phyloP scores from a whole-genome alignment of 495 filamentous ascomycete species.

The Ramalina peruviana region DNA sequence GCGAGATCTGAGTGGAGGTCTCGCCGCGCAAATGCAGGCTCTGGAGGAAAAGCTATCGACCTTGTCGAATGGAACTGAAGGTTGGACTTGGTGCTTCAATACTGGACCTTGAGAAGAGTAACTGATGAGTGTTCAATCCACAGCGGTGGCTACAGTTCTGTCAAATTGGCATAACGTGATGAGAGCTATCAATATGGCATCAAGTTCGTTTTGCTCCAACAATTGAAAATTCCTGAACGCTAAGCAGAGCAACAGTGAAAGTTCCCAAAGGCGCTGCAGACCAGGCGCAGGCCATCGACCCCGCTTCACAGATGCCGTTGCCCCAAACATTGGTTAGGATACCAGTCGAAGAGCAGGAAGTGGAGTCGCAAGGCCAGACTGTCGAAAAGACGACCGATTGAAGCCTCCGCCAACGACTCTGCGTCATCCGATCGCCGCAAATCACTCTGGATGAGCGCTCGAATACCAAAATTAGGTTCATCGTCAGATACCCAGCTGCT shows the following conservation, averaged over 20 bases:
- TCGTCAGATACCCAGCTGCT: too few species aligned
- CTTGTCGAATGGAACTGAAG: slow-evolving; percentile 85
- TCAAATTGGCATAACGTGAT: slow-evolving; percentile 95
- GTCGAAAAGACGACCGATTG: too few species aligned
- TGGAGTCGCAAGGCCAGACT: not conserved
- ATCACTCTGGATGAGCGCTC: too few species aligned
- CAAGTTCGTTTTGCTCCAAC: slow-evolving; percentile 44
- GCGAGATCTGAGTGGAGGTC: slow-evolving; percentile 71
- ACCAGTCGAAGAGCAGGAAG: slow-evolving; percentile 39
- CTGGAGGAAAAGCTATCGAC: slow-evolving; percentile 79
- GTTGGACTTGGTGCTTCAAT: slow-evolving; percentile 25
- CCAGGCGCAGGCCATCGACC: slow-evolving; percentile 24
- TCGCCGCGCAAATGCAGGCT: slow-evolving; percentile 83
- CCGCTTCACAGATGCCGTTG: slow-evolving; percentile 36
- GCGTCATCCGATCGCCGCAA: too few species aligned
- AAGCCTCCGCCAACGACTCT: too few species aligned
- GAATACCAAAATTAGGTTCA: too few species aligned
- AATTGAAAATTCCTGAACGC: not conserved
- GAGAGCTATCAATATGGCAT: slow-evolving; percentile 87
- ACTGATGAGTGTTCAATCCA: slow-evolving; percentile 11
- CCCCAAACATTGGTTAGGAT: slow-evolving; percentile 74
- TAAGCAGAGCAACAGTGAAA: slow-evolving; percentile 30
- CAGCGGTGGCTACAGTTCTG: slow-evolving; percentile 82
- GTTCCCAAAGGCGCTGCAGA: slow-evolving; percentile 40
- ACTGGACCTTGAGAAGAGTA: not conserved